Conservation (phyloP, 2,329 filamentous ascomycete species). For the Neodidymelliopsis sp. region DNA sequence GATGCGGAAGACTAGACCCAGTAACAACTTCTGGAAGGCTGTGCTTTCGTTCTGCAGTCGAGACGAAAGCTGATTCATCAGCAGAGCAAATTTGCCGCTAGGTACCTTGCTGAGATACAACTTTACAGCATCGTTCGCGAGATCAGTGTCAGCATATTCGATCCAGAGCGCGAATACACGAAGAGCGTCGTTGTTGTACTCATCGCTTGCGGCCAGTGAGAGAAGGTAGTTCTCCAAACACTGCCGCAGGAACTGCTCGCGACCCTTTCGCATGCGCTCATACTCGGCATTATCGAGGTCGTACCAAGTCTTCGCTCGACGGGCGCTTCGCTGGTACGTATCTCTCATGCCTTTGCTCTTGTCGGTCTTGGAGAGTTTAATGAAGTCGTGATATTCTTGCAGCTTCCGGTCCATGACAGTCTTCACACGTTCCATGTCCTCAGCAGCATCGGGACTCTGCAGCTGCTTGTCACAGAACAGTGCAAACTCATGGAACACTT, state of each 20-base stretch:
- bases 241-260: constrained; percentile 83
- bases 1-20: constrained; percentile 78
- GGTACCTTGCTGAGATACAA: constrained; percentile 77
- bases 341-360: constrained; percentile 57
- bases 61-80: constrained; percentile 98
- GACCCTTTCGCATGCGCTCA: constrained; percentile 75
- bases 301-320: constrained; percentile 85
- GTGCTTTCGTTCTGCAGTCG: constrained; percentile 75
- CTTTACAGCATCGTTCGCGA: constrained; percentile 79
- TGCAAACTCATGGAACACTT: constrained; percentile 94
- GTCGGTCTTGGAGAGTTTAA: constrained; percentile 62
- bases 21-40: constrained; percentile 79
- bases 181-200: constrained; percentile 86
- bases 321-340: constrained; percentile 63
- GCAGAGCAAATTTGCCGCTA: constrained; percentile 86
- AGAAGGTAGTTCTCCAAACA: constrained; percentile 94
- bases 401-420: constrained; percentile 81
- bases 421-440: constrained; percentile 83
- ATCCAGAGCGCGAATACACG: constrained; percentile 96
- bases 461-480: constrained; percentile 94
- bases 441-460: constrained; percentile 81
- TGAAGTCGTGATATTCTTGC: constrained; percentile 79
- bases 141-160: constrained; percentile 77
- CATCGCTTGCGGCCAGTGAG: constrained; percentile 82
- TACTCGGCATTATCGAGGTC: constrained; percentile 90